These are phyloP conservation scores for Guyanaporus albipodus DNA, from an alignment of 768 basidiomycete genomes.

Conservation along the genomic window DNA sequence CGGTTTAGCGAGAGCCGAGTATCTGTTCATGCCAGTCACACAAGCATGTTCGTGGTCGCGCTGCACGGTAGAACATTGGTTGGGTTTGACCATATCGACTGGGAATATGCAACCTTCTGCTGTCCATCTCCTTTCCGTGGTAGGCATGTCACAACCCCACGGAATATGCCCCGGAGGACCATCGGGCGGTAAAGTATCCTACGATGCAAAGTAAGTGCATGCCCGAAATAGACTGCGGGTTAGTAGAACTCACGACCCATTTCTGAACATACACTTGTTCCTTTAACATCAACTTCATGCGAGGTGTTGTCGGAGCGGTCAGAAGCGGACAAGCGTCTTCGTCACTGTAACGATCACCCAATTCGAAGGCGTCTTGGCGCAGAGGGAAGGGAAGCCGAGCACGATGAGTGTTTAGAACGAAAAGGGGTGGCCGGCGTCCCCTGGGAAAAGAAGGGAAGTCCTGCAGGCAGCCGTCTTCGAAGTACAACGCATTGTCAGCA, in stretches of 20 bases:
- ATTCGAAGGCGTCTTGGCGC: conserved; percentile 18
- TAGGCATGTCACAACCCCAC: conserved; percentile 25
- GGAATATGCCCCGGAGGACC: conserved; percentile 29
- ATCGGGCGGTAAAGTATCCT: conserved; percentile 20
- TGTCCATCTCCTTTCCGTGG: conserved; percentile 24
- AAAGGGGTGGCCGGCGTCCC: conserved; percentile 25
- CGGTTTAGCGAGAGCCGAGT: neutral
- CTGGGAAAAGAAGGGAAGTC: conserved; percentile 32
- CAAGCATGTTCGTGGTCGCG: neutral
- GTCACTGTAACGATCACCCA: conserved; percentile 16
- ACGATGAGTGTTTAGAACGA: conserved; percentile 23
- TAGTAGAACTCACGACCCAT: conserved; percentile 33
- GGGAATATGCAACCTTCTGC: conserved; percentile 31
- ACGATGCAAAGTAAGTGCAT: conserved; percentile 7
- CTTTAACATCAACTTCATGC: conserved; percentile 33
- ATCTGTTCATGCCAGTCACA: neutral
- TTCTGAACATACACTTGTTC: conserved; percentile 32
- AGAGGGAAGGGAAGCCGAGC: conserved; percentile 23
- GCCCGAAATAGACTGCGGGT: neutral
- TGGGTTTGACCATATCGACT: conserved; percentile 9
- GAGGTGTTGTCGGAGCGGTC: conserved; percentile 34
- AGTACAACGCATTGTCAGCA: conserved; percentile 4
- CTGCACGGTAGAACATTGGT: conserved; percentile 4
- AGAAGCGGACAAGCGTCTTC: conserved; percentile 17
- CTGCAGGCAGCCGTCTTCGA: conserved; percentile 15